Evolutionary conservation across 352 stramenopile species (phyloP), one percentile per base, ranked within the genome.

Genomic region (Blastocystis sp.): DNA sequence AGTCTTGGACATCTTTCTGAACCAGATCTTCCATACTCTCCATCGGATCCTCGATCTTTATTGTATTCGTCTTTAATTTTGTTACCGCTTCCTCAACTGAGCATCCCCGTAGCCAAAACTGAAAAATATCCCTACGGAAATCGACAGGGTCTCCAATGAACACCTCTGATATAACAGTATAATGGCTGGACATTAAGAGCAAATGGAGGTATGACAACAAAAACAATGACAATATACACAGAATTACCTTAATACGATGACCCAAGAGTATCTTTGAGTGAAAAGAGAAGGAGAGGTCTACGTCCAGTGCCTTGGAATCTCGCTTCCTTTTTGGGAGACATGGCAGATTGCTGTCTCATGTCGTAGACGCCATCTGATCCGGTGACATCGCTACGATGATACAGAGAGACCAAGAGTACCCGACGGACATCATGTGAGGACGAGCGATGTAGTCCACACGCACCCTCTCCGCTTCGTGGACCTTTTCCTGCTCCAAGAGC

Each of bases 91-190:
- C 50, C 53, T 80, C 70, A 1, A 64, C 34, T 41, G 70, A 63
- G 15, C 53, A 41, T 37, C 43, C 41, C n/a, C 4, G 15, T 3
- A 80, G 13, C 70, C 70, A 80, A 54, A 20, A 80, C 9, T 61
- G 23, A 43, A 62, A 80, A 47, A 80, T 80, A 47, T 80, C 70
- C 18, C 55, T 80, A 41, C 70, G 70, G 45, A 80, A 80, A 53
- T 80, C 55, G 20, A 80, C 70, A 6, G 70, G 70, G 45, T 80
- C 70, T 80, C 70, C 70, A 15, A 80, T 80, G 43, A 80, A 80
- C 26, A 80, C 70, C n/a, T 80, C 70, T 3, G 70, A 80, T n/a
- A 80, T 80, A 23, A 63, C 70, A 23, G 70, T 61, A 45, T 80
- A 80, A 7, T 47, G 18, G 39, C 23, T 64, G 20, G 20, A 15